These are phyloP conservation scores for Calophaca sinica DNA, from an alignment of 306 rosid species.

Conservation along the genomic window DNA sequence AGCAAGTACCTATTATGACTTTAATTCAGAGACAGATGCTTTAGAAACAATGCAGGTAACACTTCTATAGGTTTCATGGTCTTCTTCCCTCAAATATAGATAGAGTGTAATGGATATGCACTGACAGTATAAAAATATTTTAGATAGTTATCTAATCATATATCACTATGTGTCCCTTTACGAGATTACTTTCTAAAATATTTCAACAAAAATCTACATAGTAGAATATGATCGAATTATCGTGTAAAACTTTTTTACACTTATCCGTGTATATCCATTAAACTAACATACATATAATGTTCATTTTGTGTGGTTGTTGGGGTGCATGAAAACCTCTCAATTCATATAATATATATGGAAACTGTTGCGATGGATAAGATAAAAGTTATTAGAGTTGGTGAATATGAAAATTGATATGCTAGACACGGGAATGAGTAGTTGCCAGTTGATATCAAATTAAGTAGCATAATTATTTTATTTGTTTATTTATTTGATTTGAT, in stretches of 20 bases:
- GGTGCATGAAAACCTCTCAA: conserved; percentile 34
- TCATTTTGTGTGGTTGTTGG: conserved; percentile 25
- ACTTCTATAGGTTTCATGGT: conserved; percentile 14
- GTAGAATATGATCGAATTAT: no score
- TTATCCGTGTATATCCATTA: no score
- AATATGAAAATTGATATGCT: neutral
- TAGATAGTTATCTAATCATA: no score
- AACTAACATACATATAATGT: neutral
- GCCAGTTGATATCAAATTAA: conserved; percentile 11
- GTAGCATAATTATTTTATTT: conserved; percentile 27
- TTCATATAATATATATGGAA: conserved; percentile 3
- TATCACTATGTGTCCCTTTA: no score
- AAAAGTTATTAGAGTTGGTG: conserved; percentile 13
- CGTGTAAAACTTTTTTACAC: no score
- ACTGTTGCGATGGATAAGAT: conserved; percentile 37
- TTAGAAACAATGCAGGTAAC: conserved; percentile 79
- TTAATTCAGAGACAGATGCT: conserved; percentile 77
- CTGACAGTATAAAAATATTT: no score
- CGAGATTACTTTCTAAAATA: no score
- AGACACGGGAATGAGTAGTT: conserved; percentile 15
- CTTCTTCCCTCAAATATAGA: neutral
- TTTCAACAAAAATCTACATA: no score
- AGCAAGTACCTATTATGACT: conserved; percentile 81
- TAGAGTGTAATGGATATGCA: no score
- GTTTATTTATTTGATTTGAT: conserved; percentile 32